Evolutionary conservation across 2,329 filamentous ascomycete genomes (phyloP).

Genomic region (Apiospora kogelbergensis): DNA sequence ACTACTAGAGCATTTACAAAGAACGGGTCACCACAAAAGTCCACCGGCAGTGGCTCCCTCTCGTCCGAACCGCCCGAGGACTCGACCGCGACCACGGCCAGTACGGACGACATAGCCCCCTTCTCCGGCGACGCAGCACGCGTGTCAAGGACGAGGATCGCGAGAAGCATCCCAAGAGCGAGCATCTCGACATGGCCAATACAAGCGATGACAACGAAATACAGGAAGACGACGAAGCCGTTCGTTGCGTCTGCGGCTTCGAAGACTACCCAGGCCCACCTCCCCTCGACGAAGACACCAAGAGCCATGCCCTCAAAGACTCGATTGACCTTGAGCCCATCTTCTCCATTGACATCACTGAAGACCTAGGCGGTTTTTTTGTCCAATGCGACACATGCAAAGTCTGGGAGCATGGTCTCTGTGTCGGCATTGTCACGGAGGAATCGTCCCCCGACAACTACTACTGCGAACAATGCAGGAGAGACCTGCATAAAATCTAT

Average conservation of each 20-base stretch:
- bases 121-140: slow-evolving; percentile 78
- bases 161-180: slow-evolving; percentile 43
- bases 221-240: slow-evolving; percentile 88
- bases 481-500: slow-evolving; percentile 84
- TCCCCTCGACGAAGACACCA: slow-evolving; percentile 56
- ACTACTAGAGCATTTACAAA: slow-evolving; percentile 72
- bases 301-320: slow-evolving; percentile 50
- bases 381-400: slow-evolving; percentile 98
- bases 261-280: slow-evolving; percentile 92
- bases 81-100: slow-evolving; percentile 43
- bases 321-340: slow-evolving; percentile 58
- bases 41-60: slow-evolving; percentile 70
- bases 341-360: slow-evolving; percentile 64
- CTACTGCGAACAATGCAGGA: slow-evolving; percentile 93
- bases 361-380: slow-evolving; percentile 92
- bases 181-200: slow-evolving; percentile 47
- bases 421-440: slow-evolving; percentile 95
- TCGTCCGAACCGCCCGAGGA: slow-evolving; percentile 71
- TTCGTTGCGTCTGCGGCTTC: slow-evolving; percentile 90
- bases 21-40: slow-evolving; percentile 71
- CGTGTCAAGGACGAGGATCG: slow-evolving; percentile 60
- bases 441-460: slow-evolving; percentile 88
- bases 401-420: slow-evolving; percentile 98
- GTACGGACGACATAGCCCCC: slow-evolving; percentile 59
- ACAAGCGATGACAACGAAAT: slow-evolving; percentile 69